Base-by-base conservation (phyloP, 2,329 filamentous ascomycete species). In the Ophiostoma montium region DNA sequence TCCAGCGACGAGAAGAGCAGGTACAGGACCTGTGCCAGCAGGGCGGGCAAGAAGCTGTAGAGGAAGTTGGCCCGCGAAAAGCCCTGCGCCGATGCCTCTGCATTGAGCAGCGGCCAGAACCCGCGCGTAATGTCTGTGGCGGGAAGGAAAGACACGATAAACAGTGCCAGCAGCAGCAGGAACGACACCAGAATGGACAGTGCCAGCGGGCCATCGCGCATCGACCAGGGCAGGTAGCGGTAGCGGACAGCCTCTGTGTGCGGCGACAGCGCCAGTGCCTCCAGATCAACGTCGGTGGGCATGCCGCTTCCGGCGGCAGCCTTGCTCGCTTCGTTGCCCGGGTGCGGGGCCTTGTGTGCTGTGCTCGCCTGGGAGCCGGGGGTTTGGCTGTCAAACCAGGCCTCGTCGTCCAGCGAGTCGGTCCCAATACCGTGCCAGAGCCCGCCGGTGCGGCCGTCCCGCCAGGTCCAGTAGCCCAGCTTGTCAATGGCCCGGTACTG, bases 51-150 rank as follows among this genome's bases (percentile, higher is more conserved):
- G 63, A 89, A 87, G 53, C 76, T 79, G 68, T 88, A 95, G 46
- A 95, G 67, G 65, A 95, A 95, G 64, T 95, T 87, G 46, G 87
- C 86, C 0, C 85, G 71, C 1, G 86, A 94, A 64, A 94, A 95
- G 16, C 83, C 85, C 23, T 69, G 69, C 0, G 65, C 58, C 3
- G 74, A 68, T 1, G 86, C 78, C 3, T 70, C 67, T 0, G 82
- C 78, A 10, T 71, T 67, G 1, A 95, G 67, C 7, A 72, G 68
- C 2, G 89, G 87, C 7, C 72, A 63, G 62, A 94, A 95, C 9
- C 88, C 89, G 8, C 70, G 62, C 35, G 74, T 66, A 30, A 94
- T 71, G 11, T 76, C 74, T 9, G 76, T 80, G 6, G 72, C 69
- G 35, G 82, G 79, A 52, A 89, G 70, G 63, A 94, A 95, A 54